These are phyloP conservation scores for Typha latifolia DNA, from an alignment of 176 grass and related monocot genomes.

Conservation along the genomic window DNA sequence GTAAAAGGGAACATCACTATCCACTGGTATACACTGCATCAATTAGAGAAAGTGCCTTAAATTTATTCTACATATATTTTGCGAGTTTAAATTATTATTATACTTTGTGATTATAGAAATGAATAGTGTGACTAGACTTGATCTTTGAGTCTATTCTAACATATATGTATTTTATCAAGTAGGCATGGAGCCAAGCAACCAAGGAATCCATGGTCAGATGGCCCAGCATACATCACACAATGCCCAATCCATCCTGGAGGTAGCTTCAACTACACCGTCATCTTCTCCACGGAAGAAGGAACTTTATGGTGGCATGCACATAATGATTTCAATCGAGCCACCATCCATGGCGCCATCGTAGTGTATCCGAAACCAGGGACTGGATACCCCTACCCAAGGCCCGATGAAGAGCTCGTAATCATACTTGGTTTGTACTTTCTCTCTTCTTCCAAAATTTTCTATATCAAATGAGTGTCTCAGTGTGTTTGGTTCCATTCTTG, in stretches of 20 bases:
- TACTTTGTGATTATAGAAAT: neutral
- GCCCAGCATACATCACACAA: too few species aligned
- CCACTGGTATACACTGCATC: conserved; percentile 1
- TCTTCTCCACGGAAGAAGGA: conserved; percentile 6
- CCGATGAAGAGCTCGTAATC: neutral
- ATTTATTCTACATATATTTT: neutral
- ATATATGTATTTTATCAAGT: neutral
- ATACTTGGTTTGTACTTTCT: conserved; percentile 2
- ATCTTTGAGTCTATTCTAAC: neutral
- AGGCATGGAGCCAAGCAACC: conserved; percentile 12
- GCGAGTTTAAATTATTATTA: too few species aligned
- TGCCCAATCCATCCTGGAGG: neutral
- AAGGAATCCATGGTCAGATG: conserved; percentile 17
- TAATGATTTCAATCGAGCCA: conserved; percentile 4
- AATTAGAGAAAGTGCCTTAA: neutral
- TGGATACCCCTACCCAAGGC: neutral
- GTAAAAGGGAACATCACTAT: conserved; percentile 2
- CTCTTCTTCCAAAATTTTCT: neutral
- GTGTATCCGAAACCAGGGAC: neutral
- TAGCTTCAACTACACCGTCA: neutral
- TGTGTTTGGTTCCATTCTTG: neutral
- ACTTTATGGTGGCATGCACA: conserved; percentile 15
- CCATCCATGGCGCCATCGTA: conserved; percentile 8
- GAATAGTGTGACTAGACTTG: too few species aligned
- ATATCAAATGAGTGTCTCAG: neutral